Conservation (phyloP, 2,329 filamentous ascomycete genomes). For the Colletotrichum echinochloae region DNA sequence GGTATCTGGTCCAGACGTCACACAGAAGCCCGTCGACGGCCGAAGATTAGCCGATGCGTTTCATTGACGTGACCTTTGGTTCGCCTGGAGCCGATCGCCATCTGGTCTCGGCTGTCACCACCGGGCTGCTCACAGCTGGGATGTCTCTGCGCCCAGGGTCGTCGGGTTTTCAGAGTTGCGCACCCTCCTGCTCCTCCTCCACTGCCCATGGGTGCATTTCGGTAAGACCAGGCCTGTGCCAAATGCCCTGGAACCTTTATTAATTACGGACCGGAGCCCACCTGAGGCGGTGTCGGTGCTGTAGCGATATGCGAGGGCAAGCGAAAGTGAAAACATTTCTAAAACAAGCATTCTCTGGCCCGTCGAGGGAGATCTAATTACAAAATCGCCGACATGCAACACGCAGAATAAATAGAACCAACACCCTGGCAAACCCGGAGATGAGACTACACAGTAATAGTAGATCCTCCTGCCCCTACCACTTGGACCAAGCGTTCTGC, state of each 20-base stretch:
- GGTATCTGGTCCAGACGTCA: constrained; percentile 28
- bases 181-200: not conserved
- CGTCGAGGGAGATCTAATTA: constrained; percentile 31
- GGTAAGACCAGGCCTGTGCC: not conserved
- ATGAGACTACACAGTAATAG: constrained; percentile 39
- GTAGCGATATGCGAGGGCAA: constrained; percentile 18
- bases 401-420: constrained; percentile 15
- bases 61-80: not conserved
- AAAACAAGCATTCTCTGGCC: constrained; percentile 25
- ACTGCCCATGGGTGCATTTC: constrained; percentile 1
- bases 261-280: constrained; percentile 29
- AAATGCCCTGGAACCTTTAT: constrained; percentile 21
- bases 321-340: constrained; percentile 36
- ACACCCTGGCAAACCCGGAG: constrained; percentile 28
- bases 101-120: not conserved
- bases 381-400: constrained; percentile 6
- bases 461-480: constrained; percentile 6
- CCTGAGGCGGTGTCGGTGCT: constrained; percentile 35
- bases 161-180: constrained; percentile 29
- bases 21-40: constrained; percentile 3
- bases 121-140: not conserved
- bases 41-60: constrained; percentile 26
- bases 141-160: constrained; percentile 3
- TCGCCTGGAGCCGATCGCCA: not conserved
- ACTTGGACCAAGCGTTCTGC: constrained; percentile 17